phyloP scores from a whole-genome alignment of 2,329 filamentous ascomycete genomes.

The Xylariaceae sp. region DNA sequence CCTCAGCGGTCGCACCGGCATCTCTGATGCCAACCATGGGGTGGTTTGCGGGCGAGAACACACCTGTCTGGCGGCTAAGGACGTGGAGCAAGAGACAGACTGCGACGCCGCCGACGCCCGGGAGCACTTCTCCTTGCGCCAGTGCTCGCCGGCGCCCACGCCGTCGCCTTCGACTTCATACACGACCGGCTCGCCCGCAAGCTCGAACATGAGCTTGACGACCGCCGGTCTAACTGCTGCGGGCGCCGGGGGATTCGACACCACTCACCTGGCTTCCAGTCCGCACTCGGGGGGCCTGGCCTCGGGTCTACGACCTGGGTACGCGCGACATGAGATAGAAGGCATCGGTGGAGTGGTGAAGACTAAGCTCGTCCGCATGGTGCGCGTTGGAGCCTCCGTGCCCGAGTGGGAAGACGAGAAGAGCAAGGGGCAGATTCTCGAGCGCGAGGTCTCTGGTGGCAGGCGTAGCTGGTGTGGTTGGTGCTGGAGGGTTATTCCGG shows the following conservation, averaged over 20 bases:
- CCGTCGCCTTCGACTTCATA: conserved; percentile 14
- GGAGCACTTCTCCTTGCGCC: conserved; percentile 30
- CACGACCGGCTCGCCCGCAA: conserved; percentile 12
- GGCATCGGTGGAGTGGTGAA: conserved; percentile 86
- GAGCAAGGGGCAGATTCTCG: conserved; percentile 58
- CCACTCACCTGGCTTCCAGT: conserved; percentile 32
- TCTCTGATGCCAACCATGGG: conserved; percentile 81
- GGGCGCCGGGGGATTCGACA: too few species aligned
- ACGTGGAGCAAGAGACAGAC: conserved; percentile 78
- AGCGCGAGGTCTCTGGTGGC: conserved; percentile 61
- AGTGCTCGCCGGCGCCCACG: conserved; percentile 17
- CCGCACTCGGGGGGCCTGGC: conserved; percentile 30
- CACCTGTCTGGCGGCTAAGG: conserved; percentile 69
- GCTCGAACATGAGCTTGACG: conserved; percentile 1
- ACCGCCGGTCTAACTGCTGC: conserved; percentile 15
- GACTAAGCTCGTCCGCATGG: conserved; percentile 77
- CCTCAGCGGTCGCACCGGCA: conserved; percentile 76
- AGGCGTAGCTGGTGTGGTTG: conserved; percentile 86
- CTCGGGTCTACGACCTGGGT: conserved; percentile 56
- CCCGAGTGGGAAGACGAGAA: conserved; percentile 80
- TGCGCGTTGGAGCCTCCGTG: conserved; percentile 77
- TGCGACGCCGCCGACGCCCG: conserved; percentile 73
- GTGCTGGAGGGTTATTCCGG: conserved; percentile 73
- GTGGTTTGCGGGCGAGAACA: conserved; percentile 78
- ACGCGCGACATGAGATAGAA: conserved; percentile 81